phyloP scores from a whole-genome alignment of 345 rosid species.

The Lumnitzera littorea region DNA sequence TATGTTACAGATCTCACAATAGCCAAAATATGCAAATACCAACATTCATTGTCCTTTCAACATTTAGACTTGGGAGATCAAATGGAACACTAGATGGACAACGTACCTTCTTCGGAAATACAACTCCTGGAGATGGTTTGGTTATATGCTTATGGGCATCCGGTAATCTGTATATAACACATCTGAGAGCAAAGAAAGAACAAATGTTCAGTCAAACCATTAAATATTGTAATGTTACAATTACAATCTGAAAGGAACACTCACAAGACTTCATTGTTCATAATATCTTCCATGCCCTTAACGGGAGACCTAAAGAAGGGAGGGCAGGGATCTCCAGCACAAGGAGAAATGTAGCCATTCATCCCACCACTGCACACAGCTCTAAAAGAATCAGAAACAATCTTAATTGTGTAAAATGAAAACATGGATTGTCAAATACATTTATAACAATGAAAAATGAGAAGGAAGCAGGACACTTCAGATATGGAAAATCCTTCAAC shows the following conservation, averaged over 20 bases:
- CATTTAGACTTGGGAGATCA: not conserved
- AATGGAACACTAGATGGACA: not conserved
- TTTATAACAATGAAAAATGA: too few species aligned
- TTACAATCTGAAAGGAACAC: constrained; percentile 9
- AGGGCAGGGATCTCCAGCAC: constrained; percentile 72
- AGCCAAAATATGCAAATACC: not conserved
- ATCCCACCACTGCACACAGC: constrained; percentile 81
- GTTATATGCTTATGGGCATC: constrained; percentile 56
- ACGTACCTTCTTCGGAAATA: constrained; percentile 67
- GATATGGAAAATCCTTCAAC: too few species aligned
- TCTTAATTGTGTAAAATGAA: not conserved
- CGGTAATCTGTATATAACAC: constrained; percentile 77
- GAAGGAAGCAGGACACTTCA: too few species aligned
- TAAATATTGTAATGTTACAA: not conserved
- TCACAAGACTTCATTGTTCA: constrained; percentile 83
- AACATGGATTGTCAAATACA: too few species aligned
- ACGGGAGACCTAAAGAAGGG: constrained; percentile 76
- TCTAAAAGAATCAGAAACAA: constrained; percentile 29
- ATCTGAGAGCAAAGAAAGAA: constrained; percentile 36
- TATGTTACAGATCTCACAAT: too few species aligned
- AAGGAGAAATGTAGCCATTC: constrained; percentile 86
- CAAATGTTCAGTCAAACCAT: not conserved
- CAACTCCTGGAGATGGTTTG: constrained; percentile 52
- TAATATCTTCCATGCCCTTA: constrained; percentile 72
- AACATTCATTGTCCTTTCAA: not conserved